These are phyloP conservation scores for Salix koriyanagi DNA, from an alignment of 345 rosid genomes.

Conservation along the genomic window DNA sequence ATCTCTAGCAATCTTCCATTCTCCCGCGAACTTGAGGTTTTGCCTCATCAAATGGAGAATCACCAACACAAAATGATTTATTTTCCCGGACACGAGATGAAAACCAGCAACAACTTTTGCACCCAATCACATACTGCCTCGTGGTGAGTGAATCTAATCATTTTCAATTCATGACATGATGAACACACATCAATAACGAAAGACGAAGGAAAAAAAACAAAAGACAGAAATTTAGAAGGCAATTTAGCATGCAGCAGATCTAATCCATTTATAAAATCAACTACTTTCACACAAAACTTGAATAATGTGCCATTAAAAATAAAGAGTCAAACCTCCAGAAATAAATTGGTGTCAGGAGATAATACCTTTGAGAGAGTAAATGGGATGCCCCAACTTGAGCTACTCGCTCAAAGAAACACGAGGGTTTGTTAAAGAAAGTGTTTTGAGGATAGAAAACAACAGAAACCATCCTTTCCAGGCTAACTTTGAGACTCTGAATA, in stretches of 20 bases:
- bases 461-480: slow-evolving; percentile 32
- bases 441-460: slow-evolving; percentile 24
- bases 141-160: background rate
- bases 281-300: background rate
- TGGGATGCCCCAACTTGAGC: slow-evolving; percentile 19
- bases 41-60: background rate
- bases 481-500: slow-evolving; percentile 14
- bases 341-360: background rate
- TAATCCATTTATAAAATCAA: background rate
- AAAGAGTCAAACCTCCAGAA: background rate
- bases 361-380: slow-evolving; percentile 36
- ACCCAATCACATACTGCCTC: background rate
- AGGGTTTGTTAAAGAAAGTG: slow-evolving; percentile 4
- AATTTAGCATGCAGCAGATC: background rate
- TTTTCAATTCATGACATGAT: background rate
- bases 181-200: background rate
- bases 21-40: background rate
- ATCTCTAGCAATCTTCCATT: background rate
- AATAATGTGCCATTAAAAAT: background rate
- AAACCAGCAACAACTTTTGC: background rate
- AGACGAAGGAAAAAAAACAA: background rate
- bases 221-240: background rate
- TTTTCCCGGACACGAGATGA: background rate
- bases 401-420: slow-evolving; percentile 27
- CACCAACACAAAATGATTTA: background rate